Conservation (phyloP, 2,329 filamentous ascomycete genomes). For the Gnomoniopsis smithogilvyi region DNA sequence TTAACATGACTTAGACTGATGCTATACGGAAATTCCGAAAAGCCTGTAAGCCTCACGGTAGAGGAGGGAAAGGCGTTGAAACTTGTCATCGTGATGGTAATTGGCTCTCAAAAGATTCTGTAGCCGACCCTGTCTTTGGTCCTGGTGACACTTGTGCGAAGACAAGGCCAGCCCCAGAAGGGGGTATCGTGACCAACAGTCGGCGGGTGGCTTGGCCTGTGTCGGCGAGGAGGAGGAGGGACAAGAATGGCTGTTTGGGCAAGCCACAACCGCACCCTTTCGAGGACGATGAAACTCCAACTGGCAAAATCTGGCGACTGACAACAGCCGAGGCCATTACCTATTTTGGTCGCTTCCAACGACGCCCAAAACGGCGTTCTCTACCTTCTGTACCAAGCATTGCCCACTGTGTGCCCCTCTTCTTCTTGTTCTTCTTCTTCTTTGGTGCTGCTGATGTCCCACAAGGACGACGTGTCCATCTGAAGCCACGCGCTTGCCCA, state of each 20-base stretch:
- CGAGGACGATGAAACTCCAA: conserved; percentile 15
- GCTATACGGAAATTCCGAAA: not conserved
- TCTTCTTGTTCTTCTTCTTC: not conserved
- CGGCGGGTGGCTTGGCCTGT: not conserved
- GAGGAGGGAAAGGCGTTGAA: not conserved
- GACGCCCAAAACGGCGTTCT: not conserved
- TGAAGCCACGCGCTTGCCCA: not conserved
- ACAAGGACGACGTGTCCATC: conserved; percentile 11
- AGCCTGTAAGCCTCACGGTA: not conserved
- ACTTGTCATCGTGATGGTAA: not conserved
- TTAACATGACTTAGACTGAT: not conserved
- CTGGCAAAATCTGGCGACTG: not conserved
- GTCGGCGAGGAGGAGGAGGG: not conserved
- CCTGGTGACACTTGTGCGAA: conserved; percentile 8
- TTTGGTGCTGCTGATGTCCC: not conserved
- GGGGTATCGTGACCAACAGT: not conserved
- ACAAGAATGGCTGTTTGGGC: not conserved
- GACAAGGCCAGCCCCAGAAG: not conserved
- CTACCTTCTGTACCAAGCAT: conserved; percentile 5
- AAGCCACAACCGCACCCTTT: conserved; percentile 1
- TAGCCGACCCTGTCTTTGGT: conserved; percentile 11
- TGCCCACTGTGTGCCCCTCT: not conserved
- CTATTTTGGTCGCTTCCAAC: not conserved
- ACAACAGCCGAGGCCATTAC: conserved; percentile 6
- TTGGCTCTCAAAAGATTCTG: not conserved